Conservation (phyloP, 2,329 filamentous ascomycete species). For the Venturia asperata region DNA sequence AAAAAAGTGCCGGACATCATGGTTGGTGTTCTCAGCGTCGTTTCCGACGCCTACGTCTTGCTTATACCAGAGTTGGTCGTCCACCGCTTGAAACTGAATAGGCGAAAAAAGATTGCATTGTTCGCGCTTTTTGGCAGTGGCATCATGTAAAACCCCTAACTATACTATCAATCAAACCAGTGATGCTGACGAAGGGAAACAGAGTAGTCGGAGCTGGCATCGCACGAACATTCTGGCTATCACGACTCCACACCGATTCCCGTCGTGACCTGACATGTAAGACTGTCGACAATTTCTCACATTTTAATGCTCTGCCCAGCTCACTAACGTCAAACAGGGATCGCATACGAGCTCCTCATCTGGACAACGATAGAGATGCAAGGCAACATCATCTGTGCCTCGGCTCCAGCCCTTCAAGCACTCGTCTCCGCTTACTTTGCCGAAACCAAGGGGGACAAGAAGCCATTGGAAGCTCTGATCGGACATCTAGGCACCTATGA, state of each 20-base stretch:
- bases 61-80: slow-evolving; percentile 24
- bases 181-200: too few species aligned
- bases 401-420: slow-evolving; percentile 38
- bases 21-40: slow-evolving; percentile 21
- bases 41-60: slow-evolving; percentile 25
- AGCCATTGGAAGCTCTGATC: neutral
- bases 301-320: neutral
- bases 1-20: slow-evolving; percentile 23
- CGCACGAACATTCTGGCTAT: slow-evolving; percentile 28
- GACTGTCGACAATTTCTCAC: neutral
- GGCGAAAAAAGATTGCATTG: slow-evolving; percentile 23
- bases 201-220: slow-evolving; percentile 28
- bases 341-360: slow-evolving; percentile 26
- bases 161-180: too few species aligned
- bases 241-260: slow-evolving; percentile 22
- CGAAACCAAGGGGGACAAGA: neutral
- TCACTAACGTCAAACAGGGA: slow-evolving; percentile 19
- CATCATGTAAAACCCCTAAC: slow-evolving; percentile 6
- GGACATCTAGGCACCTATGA: neutral
- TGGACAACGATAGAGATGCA: slow-evolving; percentile 29
- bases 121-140: slow-evolving; percentile 19
- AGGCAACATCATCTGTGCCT: slow-evolving; percentile 38
- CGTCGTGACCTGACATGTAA: slow-evolving; percentile 25
- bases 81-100: slow-evolving; percentile 23
- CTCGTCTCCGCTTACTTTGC: slow-evolving; percentile 37